These are phyloP conservation scores for Lecanoromycetidae sp. DNA, from an alignment of 2,329 filamentous ascomycete species.

Conservation along the genomic window DNA sequence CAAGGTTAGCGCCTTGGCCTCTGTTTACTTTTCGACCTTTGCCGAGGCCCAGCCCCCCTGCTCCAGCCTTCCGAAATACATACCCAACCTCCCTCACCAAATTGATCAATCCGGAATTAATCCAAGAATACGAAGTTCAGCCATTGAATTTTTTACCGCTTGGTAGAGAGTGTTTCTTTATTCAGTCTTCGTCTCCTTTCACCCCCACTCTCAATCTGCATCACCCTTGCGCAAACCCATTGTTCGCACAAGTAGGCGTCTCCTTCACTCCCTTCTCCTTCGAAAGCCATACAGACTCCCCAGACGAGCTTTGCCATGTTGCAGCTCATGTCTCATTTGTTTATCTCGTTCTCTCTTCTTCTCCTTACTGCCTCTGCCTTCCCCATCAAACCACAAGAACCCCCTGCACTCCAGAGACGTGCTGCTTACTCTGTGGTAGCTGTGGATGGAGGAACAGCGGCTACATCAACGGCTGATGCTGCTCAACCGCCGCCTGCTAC, in stretches of 20 bases:
- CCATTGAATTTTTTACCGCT: constrained; percentile 1
- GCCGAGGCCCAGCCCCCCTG: too few relatives aligned
- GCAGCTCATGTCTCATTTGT: neutral
- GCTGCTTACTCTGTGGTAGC: constrained; percentile 25
- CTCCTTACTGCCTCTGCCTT: neutral
- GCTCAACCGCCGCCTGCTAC: neutral
- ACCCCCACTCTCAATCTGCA: neutral
- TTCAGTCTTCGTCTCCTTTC: neutral
- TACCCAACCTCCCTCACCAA: neutral
- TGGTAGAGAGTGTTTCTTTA: neutral
- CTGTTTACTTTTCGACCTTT: too few relatives aligned
- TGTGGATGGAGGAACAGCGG: constrained; percentile 23
- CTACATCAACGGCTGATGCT: constrained; percentile 1
- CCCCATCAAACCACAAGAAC: neutral
- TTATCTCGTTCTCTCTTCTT: neutral
- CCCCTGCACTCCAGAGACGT: constrained; percentile 10
- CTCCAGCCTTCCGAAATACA: too few relatives aligned
- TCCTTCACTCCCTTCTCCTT: neutral
- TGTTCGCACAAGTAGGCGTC: neutral
- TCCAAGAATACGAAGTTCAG: constrained; percentile 3
- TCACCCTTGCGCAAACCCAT: neutral
- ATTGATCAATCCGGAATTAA: constrained; percentile 3
- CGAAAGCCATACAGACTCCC: too few relatives aligned
- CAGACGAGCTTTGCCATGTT: neutral
- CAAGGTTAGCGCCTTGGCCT: too few relatives aligned